phyloP scores from a whole-genome alignment of 768 basidiomycete genomes.

The Trichaptum fuscoviolaceum region DNA sequence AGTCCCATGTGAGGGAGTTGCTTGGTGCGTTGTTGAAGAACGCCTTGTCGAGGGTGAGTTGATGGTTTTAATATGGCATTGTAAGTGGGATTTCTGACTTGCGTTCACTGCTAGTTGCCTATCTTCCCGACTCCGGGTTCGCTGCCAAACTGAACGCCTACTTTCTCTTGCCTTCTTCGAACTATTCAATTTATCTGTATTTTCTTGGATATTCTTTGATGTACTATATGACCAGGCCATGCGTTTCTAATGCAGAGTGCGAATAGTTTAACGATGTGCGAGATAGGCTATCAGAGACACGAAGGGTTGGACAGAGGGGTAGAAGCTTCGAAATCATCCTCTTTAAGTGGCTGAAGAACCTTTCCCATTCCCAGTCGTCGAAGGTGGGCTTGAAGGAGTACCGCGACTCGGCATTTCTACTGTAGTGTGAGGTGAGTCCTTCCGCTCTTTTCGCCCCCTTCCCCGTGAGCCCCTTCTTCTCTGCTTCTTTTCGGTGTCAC shows the following conservation, averaged over 20 bases:
- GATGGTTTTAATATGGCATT: background rate
- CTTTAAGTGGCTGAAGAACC: too few species aligned
- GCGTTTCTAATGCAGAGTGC: background rate
- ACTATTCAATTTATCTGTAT: background rate
- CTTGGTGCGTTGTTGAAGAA: background rate
- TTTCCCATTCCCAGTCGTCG: too few species aligned
- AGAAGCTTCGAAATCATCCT: too few species aligned
- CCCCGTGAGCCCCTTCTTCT: too few species aligned
- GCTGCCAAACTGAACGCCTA: background rate
- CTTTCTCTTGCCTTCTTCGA: background rate
- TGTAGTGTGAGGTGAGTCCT: too few species aligned
- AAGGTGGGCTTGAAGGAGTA: too few species aligned
- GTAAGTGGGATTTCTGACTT: background rate
- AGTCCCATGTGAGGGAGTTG: background rate
- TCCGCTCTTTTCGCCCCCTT: too few species aligned
- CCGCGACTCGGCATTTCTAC: too few species aligned
- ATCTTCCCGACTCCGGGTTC: background rate
- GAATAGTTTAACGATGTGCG: too few species aligned
- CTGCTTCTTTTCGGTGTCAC: too few species aligned
- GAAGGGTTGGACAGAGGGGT: too few species aligned
- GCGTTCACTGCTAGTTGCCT: background rate
- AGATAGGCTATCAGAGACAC: too few species aligned
- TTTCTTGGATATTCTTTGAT: background rate
- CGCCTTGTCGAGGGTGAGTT: background rate
- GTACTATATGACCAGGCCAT: background rate